A percentile compares a stretch with the other conserved stretches of the same genome.
These are phyloP conservation scores for Lactuca saligna DNA, from an alignment of 129 eudicot species.

Conservation along the genomic window DNA sequence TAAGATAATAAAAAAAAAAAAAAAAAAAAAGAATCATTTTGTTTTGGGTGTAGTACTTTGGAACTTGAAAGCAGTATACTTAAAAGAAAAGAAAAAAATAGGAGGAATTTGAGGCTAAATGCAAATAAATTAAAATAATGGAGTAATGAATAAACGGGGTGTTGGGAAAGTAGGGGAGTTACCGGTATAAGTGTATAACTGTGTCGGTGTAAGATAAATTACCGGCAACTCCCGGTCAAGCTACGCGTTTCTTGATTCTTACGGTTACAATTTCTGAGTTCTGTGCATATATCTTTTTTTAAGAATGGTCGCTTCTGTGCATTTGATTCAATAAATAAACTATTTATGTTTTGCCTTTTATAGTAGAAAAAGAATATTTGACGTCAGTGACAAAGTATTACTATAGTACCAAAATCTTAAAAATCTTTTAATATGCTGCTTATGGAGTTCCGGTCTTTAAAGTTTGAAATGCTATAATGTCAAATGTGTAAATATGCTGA, in stretches of 20 bases:
- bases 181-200: conserved; percentile 13
- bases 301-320: neutral
- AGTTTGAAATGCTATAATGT: neutral
- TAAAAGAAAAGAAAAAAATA: neutral
- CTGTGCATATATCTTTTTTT: neutral
- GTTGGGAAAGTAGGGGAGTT: conserved; percentile 24
- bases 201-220: conserved; percentile 32
- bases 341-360: neutral
- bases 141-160: conserved; percentile 13
- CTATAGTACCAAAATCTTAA: neutral
- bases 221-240: conserved; percentile 55
- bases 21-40: too few relatives aligned
- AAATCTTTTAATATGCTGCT: neutral
- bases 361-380: neutral
- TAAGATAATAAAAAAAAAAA: too few relatives aligned
- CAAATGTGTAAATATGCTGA: neutral
- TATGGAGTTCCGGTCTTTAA: neutral
- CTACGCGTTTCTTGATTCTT: conserved; percentile 29
- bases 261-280: neutral
- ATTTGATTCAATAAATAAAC: too few relatives aligned
- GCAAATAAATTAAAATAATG: neutral
- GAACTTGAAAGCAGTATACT: too few relatives aligned
- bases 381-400: too few relatives aligned
- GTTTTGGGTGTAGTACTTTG: too few relatives aligned
- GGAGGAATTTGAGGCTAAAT: neutral